Evolutionary conservation across 2,329 filamentous ascomycete species (phyloP), one percentile per base, ranked within the genome.

Genomic region (Emericellopsis cladophorae): DNA sequence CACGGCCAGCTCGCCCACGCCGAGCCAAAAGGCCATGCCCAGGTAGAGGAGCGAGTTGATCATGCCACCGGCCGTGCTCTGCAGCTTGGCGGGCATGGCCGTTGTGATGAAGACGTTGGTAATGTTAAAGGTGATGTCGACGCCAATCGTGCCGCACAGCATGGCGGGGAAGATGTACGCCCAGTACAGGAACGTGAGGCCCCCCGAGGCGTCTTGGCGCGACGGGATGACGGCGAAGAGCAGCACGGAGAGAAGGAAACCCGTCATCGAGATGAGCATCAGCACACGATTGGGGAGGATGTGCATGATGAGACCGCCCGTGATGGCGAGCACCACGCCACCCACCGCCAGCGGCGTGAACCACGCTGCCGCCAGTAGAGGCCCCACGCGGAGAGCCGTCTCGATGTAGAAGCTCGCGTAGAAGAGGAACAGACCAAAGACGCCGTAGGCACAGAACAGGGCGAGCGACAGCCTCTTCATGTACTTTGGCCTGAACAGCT

Each of bases 61-160:
- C 36, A 88, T 57, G 0, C 77, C 82, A 1, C 83, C 81, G 0
- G 82, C 84, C 0, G 86, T 65, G 0, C 81, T 83, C 54, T 90
- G 84, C 39, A 77, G 68, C 11, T 72, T 68, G 5, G 67, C 66
- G 0, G 83, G 81, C 46, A 88, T 65, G 12, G 72, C 74, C 0
- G 82, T 87, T 0, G 82, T 87, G 55, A 87, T 82, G 58, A 84
- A 89, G 44, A 89, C 73, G 51, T 83, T 88, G 15, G 79, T 74
- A 1, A 88, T 72, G 52, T 81, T 86, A 60, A 81, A 88, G 7
- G 76, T 77, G 41, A 88, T 76, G 51, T 90, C 84, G 44, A 88
- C 77, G 15, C 80, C 82, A 29, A 88, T 65, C 0, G 84, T 89
- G 11, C 70, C 72, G 46, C 77, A 75, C 4, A 81, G 55, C 78